Conservation (phyloP, 2,329 filamentous ascomycete species). For the Didymella keratinophila region DNA sequence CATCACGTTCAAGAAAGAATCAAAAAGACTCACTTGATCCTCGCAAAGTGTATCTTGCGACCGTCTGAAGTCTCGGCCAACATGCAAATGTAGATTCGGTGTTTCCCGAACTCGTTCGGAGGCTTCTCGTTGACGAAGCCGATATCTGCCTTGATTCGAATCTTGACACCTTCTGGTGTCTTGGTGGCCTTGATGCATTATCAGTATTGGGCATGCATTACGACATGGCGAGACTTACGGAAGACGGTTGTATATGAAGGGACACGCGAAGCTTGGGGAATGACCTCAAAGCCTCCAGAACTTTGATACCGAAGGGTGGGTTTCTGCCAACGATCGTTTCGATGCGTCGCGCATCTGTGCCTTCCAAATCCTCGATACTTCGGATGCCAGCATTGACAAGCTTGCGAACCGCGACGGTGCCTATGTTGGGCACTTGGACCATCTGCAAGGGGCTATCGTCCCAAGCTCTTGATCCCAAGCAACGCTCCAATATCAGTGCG, state of each 20-base stretch:
- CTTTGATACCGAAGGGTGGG: slow-evolving; percentile 79
- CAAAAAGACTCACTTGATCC: slow-evolving; percentile 58
- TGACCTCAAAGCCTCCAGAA: slow-evolving; percentile 68
- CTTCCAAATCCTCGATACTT: slow-evolving; percentile 74
- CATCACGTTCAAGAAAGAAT: not conserved
- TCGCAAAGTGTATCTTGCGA: slow-evolving; percentile 71
- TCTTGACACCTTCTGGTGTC: slow-evolving; percentile 55
- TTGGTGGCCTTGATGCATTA: slow-evolving; percentile 29
- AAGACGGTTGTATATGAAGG: slow-evolving; percentile 59
- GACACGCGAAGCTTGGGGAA: slow-evolving; percentile 75
- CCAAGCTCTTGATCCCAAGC: slow-evolving; percentile 78
- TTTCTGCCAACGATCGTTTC: slow-evolving; percentile 80
- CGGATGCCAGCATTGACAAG: slow-evolving; percentile 74
- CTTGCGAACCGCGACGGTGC: slow-evolving; percentile 76
- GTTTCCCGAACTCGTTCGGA: slow-evolving; percentile 69
- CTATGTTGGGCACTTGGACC: slow-evolving; percentile 82
- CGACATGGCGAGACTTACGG: slow-evolving; percentile 43
- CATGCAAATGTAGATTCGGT: slow-evolving; percentile 73
- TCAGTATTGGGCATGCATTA: not conserved
- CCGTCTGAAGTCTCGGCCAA: slow-evolving; percentile 76
- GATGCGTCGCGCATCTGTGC: slow-evolving; percentile 73
- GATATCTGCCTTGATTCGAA: slow-evolving; percentile 72
- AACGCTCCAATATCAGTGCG: slow-evolving; percentile 79
- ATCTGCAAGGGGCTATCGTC: slow-evolving; percentile 83
- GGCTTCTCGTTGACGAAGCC: slow-evolving; percentile 73